phyloP scores from a whole-genome alignment of 2,329 filamentous ascomycete genomes.

The Curvularia spicifera region DNA sequence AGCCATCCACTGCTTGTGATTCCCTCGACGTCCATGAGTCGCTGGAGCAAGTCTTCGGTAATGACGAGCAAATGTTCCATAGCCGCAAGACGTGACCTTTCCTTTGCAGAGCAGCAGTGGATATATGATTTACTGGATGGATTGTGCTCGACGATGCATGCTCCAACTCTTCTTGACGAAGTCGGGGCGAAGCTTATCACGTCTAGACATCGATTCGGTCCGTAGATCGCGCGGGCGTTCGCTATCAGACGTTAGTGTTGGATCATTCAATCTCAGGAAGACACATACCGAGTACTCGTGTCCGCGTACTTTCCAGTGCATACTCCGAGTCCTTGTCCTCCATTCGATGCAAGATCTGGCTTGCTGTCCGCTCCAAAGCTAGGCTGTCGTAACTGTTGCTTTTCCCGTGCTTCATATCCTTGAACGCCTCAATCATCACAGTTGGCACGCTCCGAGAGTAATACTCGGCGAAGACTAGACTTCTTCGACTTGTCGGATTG shows the following conservation, averaged over 20 bases:
- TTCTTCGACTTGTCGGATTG: constrained; percentile 14
- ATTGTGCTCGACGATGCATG: constrained; percentile 49
- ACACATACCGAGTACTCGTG: constrained; percentile 41
- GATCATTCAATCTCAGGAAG: background rate
- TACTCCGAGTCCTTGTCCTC: constrained; percentile 44
- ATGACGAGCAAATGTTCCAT: constrained; percentile 46
- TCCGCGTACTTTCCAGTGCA: constrained; percentile 42
- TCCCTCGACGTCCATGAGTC: constrained; percentile 42
- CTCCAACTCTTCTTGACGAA: constrained; percentile 43
- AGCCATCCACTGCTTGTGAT: constrained; percentile 47
- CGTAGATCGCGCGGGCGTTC: constrained; percentile 47
- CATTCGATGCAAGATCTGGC: constrained; percentile 44
- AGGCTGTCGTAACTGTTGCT: constrained; percentile 40
- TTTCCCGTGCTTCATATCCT: constrained; percentile 45
- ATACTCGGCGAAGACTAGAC: constrained; percentile 17
- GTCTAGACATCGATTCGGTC: constrained; percentile 45
- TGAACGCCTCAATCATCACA: constrained; percentile 44
- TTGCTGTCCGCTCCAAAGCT: constrained; percentile 38
- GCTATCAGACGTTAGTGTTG: constrained; percentile 22
- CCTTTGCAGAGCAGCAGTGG: constrained; percentile 44
- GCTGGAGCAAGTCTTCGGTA: constrained; percentile 44
- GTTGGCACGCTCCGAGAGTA: constrained; percentile 15
- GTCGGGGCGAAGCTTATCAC: constrained; percentile 45
- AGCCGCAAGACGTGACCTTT: constrained; percentile 40
- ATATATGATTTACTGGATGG: constrained; percentile 44